Evolutionary conservation across 345 rosid genomes (phyloP).

Genomic region (Draba incana): DNA sequence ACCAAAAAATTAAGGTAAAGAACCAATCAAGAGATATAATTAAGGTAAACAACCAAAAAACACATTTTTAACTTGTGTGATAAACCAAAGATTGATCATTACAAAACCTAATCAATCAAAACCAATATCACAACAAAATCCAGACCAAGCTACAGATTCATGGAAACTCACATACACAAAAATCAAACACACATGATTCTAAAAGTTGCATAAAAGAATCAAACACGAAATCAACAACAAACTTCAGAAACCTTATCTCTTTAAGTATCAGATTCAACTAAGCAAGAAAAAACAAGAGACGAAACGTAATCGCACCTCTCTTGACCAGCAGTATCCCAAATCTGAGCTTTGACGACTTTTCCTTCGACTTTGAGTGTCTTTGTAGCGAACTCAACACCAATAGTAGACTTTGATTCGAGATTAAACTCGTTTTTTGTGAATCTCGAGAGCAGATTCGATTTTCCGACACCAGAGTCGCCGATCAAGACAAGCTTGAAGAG

Average conservation of each 20-base stretch:
- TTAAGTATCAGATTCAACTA: neutral
- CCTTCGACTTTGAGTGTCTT: slow-evolving; percentile 34
- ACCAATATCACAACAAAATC: too few relatives aligned
- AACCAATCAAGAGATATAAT: neutral
- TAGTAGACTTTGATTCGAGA: slow-evolving; percentile 45
- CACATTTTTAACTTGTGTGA: too few relatives aligned
- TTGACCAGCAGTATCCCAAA: slow-evolving; percentile 49
- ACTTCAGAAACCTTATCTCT: neutral
- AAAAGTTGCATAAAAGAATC: neutral
- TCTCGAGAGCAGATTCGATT: slow-evolving; percentile 43
- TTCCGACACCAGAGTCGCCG: slow-evolving; percentile 46
- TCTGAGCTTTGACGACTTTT: slow-evolving; percentile 48
- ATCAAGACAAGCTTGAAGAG: slow-evolving; percentile 48
- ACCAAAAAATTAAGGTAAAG: too few relatives aligned
- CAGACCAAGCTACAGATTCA: neutral
- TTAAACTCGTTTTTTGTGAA: slow-evolving; percentile 47
- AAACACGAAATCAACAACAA: neutral
- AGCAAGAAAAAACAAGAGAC: neutral
- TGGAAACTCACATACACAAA: neutral
- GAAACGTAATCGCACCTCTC: slow-evolving; percentile 34
- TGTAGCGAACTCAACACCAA: slow-evolving; percentile 47
- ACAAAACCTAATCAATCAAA: neutral
- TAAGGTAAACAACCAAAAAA: neutral
- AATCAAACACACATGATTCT: slow-evolving; percentile 13
- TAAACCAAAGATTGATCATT: neutral